phyloP scores from a whole-genome alignment of 2,329 filamentous ascomycete species.

The Dryadomyces sulphureus region DNA sequence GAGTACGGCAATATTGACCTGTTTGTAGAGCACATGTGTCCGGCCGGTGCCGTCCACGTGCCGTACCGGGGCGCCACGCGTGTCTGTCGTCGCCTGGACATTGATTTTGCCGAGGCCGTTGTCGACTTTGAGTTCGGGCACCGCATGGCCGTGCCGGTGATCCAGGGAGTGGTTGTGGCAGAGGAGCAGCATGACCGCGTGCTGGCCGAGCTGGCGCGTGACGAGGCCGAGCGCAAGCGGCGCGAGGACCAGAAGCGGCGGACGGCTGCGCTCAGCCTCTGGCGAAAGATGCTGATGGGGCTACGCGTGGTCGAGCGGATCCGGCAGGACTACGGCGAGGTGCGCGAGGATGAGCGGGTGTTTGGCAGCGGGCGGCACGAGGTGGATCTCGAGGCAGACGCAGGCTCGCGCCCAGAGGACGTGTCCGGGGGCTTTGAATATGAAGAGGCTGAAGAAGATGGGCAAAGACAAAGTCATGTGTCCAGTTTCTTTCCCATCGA shows the following conservation, averaged over 20 bases:
- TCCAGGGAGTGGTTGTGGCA: conserved; percentile 80
- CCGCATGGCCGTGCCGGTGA: conserved; percentile 82
- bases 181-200: conserved; percentile 62
- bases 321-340: conserved; percentile 57
- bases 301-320: conserved; percentile 70
- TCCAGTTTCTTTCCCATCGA: conserved; percentile 34
- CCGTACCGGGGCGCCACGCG: conserved; percentile 62
- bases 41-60: conserved; percentile 64
- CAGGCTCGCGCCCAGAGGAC: conserved; percentile 14
- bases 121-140: conserved; percentile 95
- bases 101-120: conserved; percentile 88
- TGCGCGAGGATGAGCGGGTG: conserved; percentile 29
- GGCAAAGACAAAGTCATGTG: conserved; percentile 14
- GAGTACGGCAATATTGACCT: conserved; percentile 93
- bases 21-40: conserved; percentile 88
- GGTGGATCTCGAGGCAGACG: background rate
- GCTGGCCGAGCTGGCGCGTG: conserved; percentile 63
- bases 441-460: conserved; percentile 30
- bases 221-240: conserved; percentile 57
- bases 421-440: conserved; percentile 47
- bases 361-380: conserved; percentile 33
- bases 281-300: conserved; percentile 80
- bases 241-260: conserved; percentile 76
- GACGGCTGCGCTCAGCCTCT: conserved; percentile 57
- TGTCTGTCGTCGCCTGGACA: conserved; percentile 68